Conservation (phyloP, 1,284 basidiomycete genomes). For the Rhodotorula sp. region DNA sequence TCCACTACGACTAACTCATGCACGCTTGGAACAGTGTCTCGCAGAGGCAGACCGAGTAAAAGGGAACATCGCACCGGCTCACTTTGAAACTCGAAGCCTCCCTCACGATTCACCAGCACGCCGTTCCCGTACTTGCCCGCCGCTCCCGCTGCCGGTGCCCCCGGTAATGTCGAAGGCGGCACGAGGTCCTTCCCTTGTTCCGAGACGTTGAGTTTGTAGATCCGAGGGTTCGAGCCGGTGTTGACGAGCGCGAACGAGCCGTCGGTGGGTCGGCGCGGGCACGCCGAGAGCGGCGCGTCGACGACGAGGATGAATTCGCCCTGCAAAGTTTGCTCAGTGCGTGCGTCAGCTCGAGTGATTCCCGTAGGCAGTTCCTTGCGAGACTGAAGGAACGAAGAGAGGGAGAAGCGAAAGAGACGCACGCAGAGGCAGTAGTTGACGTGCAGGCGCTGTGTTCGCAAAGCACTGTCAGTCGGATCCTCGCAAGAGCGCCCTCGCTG, state of each 20-base stretch:
- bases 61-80: not conserved
- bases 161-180: not conserved
- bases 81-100: constrained; percentile 39
- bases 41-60: no score
- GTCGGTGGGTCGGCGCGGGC: constrained; percentile 30
- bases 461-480: not conserved
- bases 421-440: constrained; percentile 37
- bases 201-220: constrained; percentile 36
- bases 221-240: constrained; percentile 6
- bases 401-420: not conserved
- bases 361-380: not conserved
- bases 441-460: constrained; percentile 8
- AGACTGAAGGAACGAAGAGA: no score
- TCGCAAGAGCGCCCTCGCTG: no score
- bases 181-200: constrained; percentile 3
- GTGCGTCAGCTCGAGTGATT: not conserved
- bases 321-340: not conserved
- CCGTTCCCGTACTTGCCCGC: constrained; percentile 30
- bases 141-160: constrained; percentile 1
- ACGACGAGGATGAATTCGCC: constrained; percentile 36
- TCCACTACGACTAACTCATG: no score
- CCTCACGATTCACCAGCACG: constrained; percentile 26
- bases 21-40: no score
- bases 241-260: constrained; percentile 23
- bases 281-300: constrained; percentile 14